Evolutionary conservation across 192 early-diverging fungal species (phyloP), one percentile per base, ranked within the genome.

Genomic region (Coemansia sp.): DNA sequence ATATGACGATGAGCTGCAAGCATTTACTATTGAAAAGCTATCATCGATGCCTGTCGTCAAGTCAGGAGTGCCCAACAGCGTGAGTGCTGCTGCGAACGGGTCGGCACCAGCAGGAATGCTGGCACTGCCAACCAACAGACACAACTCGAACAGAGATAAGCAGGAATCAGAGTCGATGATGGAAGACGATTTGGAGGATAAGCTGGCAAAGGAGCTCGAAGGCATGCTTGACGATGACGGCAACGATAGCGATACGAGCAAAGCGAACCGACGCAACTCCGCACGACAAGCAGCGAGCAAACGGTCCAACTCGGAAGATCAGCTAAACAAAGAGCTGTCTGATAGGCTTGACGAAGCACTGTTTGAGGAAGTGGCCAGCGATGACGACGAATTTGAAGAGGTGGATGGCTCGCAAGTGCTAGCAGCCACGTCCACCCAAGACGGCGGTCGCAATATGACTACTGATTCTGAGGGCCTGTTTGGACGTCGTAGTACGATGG

Each of bases 361-460:
- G 19, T 42, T 65, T 38, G 59, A 61, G 6, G 71, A 50, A 10
- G 57, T 13, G 26, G 53, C 18, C 9, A 68, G 65, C 57, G 72
- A 75, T 6, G 74, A 77, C 36, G 74, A 77, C 44, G 68, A 67
- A 30, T 77, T 77, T 53, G 74, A 77, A 21, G 74, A 66, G 10
- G 67, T 77, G 21, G 68, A 70, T 42, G 42, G 50, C 19, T 40
- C 62, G 4, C 53, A 66, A 48, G 65, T 70, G 11, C 37, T 63
- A 7, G 54, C 31, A 42, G 57, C 45, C 52, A 18, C 6, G 8
- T 35, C 28, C 20, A 20, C 41, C 16, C 51, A 12, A 12, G 20
- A 54, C 6, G n/a, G 48, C 5, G 12, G 31, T 33, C 45, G 48
- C 28, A 30, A 33, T 31, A 33, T 23, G 46, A 28, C 48, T 16